phyloP scores from a whole-genome alignment of 208 protist species.

The Leishmania amazonensis region DNA sequence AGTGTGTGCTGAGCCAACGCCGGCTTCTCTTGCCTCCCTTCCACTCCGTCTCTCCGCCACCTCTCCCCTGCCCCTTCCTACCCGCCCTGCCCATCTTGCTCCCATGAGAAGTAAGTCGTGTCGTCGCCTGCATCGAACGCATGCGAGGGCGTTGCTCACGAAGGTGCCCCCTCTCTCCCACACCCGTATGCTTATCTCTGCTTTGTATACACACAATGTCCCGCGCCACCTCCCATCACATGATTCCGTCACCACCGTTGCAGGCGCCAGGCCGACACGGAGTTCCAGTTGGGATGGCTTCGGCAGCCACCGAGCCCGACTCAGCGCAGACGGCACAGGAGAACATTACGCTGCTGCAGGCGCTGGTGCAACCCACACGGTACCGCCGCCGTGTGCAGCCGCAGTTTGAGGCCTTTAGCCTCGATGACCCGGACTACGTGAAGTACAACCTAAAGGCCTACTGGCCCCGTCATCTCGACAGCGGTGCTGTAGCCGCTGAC shows the following conservation, averaged over 20 bases:
- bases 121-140: background rate
- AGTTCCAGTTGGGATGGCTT: background rate
- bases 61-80: background rate
- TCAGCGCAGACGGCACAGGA: background rate
- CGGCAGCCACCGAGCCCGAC: constrained; percentile 1
- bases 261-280: background rate
- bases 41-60: background rate
- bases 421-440: constrained; percentile 19
- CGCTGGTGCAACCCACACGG: constrained; percentile 21
- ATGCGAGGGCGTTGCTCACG: background rate
- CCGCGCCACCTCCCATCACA: background rate
- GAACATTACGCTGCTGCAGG: constrained; percentile 19
- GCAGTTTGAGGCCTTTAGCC: constrained; percentile 17
- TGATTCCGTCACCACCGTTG: constrained; percentile 8
- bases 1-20: background rate
- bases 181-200: background rate
- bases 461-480: background rate
- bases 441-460: constrained; percentile 25
- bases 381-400: constrained; percentile 25
- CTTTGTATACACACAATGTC: background rate
- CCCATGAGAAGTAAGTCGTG: background rate
- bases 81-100: background rate
- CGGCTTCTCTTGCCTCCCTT: background rate
- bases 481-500: background rate
- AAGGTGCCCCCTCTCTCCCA: background rate